These are phyloP conservation scores for Mycena haematopus DNA, from an alignment of 768 basidiomycete genomes.

Conservation along the genomic window DNA sequence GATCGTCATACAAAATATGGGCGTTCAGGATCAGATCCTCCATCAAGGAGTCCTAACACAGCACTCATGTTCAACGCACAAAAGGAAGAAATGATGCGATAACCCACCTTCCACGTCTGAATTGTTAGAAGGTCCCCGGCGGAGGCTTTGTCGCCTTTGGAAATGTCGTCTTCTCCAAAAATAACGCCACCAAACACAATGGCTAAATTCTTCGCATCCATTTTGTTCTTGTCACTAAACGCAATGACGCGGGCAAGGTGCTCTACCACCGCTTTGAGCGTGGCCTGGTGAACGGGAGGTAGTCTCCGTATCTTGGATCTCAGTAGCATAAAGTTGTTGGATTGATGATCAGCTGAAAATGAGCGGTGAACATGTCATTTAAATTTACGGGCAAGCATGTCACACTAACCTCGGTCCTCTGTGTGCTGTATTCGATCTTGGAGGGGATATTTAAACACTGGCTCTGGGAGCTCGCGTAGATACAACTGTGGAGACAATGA, in stretches of 20 bases:
- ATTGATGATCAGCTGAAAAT: slow-evolving; percentile 68
- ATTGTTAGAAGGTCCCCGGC: slow-evolving; percentile 71
- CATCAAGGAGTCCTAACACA: slow-evolving; percentile 61
- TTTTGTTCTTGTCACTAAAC: slow-evolving; percentile 80
- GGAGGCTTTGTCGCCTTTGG: slow-evolving; percentile 56
- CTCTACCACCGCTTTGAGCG: slow-evolving; percentile 80
- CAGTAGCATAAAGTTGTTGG: slow-evolving; percentile 75
- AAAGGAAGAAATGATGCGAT: neutral
- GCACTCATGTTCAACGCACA: neutral
- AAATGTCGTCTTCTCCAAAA: slow-evolving; percentile 91
- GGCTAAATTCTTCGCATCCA: slow-evolving; percentile 92
- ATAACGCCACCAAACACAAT: slow-evolving; percentile 90
- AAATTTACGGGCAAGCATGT: slow-evolving; percentile 1
- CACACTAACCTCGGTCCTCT: slow-evolving; percentile 68
- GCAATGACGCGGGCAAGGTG: slow-evolving; percentile 79
- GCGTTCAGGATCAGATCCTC: slow-evolving; percentile 84
- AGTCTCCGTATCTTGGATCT: slow-evolving; percentile 87
- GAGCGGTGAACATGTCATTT: neutral
- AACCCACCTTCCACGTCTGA: slow-evolving; percentile 72
- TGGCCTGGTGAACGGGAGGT: slow-evolving; percentile 84
- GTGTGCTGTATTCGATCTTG: slow-evolving; percentile 84
- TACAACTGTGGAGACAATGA: slow-evolving; percentile 58
- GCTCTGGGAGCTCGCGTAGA: slow-evolving; percentile 88
- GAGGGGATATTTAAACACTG: slow-evolving; percentile 81
- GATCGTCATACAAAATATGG: slow-evolving; percentile 70